A percentile compares a stretch with the other conserved stretches of the same genome.
These are phyloP conservation scores for Phanerochaete carnosa DNA, from an alignment of 768 basidiomycete species.

Conservation along the genomic window DNA sequence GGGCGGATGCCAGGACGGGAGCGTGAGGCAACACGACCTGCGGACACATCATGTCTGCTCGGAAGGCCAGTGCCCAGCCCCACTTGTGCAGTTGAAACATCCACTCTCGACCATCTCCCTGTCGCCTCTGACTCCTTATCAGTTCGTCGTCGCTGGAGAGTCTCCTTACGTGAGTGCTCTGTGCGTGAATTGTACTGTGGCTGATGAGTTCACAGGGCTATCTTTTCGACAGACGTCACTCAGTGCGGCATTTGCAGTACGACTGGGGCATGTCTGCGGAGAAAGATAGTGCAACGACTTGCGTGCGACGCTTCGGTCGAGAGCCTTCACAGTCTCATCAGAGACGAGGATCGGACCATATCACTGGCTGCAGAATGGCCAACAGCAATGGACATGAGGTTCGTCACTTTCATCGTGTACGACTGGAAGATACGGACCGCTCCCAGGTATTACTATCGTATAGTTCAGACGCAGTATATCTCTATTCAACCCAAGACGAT, in stretches of 20 bases:
- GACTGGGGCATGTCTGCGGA: slow-evolving; percentile 68
- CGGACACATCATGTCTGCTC: slow-evolving; percentile 66
- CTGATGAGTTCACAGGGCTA: slow-evolving; percentile 50
- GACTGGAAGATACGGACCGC: slow-evolving; percentile 23
- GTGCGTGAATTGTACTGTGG: slow-evolving; percentile 1
- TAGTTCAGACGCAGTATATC: slow-evolving; percentile 66
- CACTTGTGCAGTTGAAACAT: slow-evolving; percentile 62
- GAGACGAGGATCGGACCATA: slow-evolving; percentile 47
- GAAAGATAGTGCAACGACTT: slow-evolving; percentile 58
- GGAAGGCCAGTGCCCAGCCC: slow-evolving; percentile 57
- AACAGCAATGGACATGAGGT: slow-evolving; percentile 74
- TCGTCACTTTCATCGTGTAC: neutral
- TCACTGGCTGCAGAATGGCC: slow-evolving; percentile 76
- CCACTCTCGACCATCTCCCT: slow-evolving; percentile 71
- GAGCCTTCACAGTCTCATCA: slow-evolving; percentile 31
- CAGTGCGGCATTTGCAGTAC: slow-evolving; percentile 53
- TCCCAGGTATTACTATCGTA: slow-evolving; percentile 63
- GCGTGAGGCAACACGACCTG: slow-evolving; percentile 86
- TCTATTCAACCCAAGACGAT: slow-evolving; percentile 71
- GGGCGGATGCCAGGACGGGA: slow-evolving; percentile 73
- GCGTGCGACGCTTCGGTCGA: slow-evolving; percentile 78
- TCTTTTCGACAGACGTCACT: slow-evolving; percentile 79
- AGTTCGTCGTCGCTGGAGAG: slow-evolving; percentile 83
- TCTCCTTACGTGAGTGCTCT: slow-evolving; percentile 60
- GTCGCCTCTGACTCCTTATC: slow-evolving; percentile 77